Percentiles rank a stretch among this genome's conserved stretches.
Evolutionary conservation across 2,329 filamentous ascomycete species (phyloP).

Genomic region (Teratosphaeria destructans): DNA sequence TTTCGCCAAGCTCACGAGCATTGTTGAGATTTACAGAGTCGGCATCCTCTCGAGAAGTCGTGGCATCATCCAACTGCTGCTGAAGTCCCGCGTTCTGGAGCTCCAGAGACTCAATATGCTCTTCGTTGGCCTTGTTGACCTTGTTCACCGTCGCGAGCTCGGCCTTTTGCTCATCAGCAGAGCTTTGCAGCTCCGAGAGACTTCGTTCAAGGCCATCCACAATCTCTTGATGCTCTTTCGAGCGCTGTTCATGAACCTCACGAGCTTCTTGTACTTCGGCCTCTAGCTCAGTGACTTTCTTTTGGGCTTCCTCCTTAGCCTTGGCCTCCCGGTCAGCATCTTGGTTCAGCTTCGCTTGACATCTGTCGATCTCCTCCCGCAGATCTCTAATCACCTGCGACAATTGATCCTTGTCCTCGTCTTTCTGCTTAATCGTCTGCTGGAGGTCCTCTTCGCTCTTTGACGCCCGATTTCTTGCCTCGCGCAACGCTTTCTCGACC

Average conservation of each 20-base stretch:
- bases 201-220: not conserved
- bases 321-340: constrained; percentile 22
- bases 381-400: constrained; percentile 23
- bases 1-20: not conserved
- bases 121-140: not conserved
- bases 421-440: constrained; percentile 20
- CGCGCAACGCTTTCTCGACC: constrained; percentile 21
- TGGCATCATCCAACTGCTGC: not conserved
- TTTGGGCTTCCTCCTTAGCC: constrained; percentile 15
- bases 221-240: constrained; percentile 2
- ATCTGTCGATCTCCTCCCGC: constrained; percentile 25
- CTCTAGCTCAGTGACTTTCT: constrained; percentile 10
- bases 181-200: not conserved
- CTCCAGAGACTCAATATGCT: not conserved
- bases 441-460: constrained; percentile 21
- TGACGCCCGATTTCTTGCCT: constrained; percentile 17
- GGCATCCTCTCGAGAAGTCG: not conserved
- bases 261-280: constrained; percentile 8
- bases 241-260: constrained; percentile 9
- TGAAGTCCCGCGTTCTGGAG: not conserved
- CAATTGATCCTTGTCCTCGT: constrained; percentile 21
- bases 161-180: not conserved
- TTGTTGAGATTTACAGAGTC: not conserved
- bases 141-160: not conserved
- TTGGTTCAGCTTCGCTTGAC: constrained; percentile 22